Conservation (phyloP, 2,329 filamentous ascomycete genomes). For the Sclerotinia trifoliorum region DNA sequence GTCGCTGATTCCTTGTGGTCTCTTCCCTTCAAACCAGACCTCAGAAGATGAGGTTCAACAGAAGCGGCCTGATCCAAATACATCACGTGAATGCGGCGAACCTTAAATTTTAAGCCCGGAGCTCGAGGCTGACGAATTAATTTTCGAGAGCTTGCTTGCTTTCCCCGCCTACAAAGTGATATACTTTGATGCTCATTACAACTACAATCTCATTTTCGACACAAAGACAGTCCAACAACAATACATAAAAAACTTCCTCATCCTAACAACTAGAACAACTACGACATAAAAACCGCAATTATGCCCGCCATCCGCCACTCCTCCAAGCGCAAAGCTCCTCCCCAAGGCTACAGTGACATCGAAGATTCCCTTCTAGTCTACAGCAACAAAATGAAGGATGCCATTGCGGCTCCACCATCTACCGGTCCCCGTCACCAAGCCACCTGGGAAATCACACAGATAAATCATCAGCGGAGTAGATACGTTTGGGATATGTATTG, state of each 20-base stretch:
- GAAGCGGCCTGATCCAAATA: constrained; percentile 13
- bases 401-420: constrained; percentile 82
- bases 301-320: constrained; percentile 79
- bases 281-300: constrained; percentile 19
- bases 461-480: constrained; percentile 84
- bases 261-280: not conserved
- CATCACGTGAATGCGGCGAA: constrained; percentile 16
- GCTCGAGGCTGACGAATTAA: constrained; percentile 25
- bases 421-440: constrained; percentile 83
- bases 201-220: not conserved
- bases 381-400: constrained; percentile 90
- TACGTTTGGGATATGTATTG: constrained; percentile 99
- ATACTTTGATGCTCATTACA: not conserved
- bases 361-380: constrained; percentile 84
- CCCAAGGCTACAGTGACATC: constrained; percentile 83
- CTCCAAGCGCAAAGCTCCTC: constrained; percentile 77
- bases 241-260: not conserved
- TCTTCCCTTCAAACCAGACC: constrained; percentile 6
- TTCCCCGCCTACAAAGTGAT: constrained; percentile 16
- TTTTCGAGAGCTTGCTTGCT: constrained; percentile 16
- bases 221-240: not conserved
- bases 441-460: constrained; percentile 97
- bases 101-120: constrained; percentile 9
- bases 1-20: constrained; percentile 38
- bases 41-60: constrained; percentile 19